phyloP scores from a whole-genome alignment of 2,329 filamentous ascomycete genomes.

The Arthrobotrys iridis region DNA sequence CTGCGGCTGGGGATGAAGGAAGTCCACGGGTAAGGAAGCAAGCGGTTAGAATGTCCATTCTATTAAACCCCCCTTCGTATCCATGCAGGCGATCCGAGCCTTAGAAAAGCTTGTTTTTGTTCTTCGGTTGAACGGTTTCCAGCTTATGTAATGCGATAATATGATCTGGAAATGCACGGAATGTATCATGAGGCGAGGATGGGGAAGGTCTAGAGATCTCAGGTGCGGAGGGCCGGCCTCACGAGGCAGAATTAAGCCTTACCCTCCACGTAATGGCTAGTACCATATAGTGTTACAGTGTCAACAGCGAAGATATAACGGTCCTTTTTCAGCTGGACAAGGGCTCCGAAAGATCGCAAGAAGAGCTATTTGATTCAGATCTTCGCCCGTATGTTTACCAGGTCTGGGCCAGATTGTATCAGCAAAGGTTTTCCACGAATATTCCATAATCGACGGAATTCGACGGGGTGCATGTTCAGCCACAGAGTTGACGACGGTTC shows the following conservation, averaged over 20 bases:
- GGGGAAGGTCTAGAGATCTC: not conserved
- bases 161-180: not conserved
- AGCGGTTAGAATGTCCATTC: slow-evolving; percentile 6
- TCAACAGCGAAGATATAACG: not conserved
- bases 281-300: not conserved
- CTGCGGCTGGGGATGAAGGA: slow-evolving; percentile 39
- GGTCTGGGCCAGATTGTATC: not conserved
- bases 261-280: not conserved
- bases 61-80: not conserved
- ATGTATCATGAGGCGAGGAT: slow-evolving; percentile 21
- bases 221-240: slow-evolving; percentile 9
- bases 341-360: not conserved
- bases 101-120: slow-evolving; percentile 49
- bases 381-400: not conserved
- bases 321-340: slow-evolving; percentile 24
- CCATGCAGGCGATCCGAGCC: slow-evolving; percentile 5
- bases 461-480: no score
- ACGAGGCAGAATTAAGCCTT: slow-evolving; percentile 36
- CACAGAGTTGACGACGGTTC: not conserved
- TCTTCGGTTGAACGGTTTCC: not conserved
- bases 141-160: slow-evolving; percentile 2
- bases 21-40: not conserved
- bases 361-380: not conserved
- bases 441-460: no score
- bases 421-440: no score